Percentiles rank a stretch among this genome's conserved stretches.
Conservation (phyloP, 2,329 filamentous ascomycete species). For the Phoma herbarum region DNA sequence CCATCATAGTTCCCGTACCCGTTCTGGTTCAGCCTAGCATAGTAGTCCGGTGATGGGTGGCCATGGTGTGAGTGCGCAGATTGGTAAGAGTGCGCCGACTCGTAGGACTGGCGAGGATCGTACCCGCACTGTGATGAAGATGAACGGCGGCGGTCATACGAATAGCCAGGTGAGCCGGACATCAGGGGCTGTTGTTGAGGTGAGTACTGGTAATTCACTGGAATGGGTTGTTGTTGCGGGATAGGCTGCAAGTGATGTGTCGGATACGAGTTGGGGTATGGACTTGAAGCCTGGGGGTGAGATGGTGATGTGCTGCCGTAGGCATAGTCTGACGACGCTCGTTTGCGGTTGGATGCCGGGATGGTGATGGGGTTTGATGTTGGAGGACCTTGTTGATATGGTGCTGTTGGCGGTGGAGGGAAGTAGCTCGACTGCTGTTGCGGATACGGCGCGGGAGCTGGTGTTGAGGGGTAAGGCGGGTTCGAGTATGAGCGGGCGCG, state of each 20-base stretch:
- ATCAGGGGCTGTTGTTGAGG: not conserved
- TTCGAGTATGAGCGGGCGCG: conserved; percentile 17
- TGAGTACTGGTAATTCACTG: conserved; percentile 6
- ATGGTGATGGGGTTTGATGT: conserved; percentile 16
- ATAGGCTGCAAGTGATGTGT: conserved; percentile 17
- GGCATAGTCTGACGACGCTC: conserved; percentile 4
- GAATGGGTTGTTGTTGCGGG: conserved; percentile 21
- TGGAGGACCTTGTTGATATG: conserved; percentile 7
- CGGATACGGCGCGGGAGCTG: conserved; percentile 17
- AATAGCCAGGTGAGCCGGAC: not conserved
- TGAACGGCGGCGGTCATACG: conserved; percentile 8
- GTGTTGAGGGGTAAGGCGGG: conserved; percentile 29
- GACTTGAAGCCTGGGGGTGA: not conserved
- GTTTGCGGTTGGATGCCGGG: conserved; percentile 6
- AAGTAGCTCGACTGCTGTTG: conserved; percentile 21
- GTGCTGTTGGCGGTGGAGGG: conserved; percentile 14
- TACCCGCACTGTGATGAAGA: conserved; percentile 12
- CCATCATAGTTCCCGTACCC: not conserved
- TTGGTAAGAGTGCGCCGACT: conserved; percentile 13
- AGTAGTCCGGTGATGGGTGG: conserved; percentile 8
- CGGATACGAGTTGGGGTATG: conserved; percentile 9
- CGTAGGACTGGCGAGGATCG: conserved; percentile 8
- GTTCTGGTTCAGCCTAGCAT: not conserved
- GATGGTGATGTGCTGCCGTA: conserved; percentile 9
- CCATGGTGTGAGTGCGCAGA: conserved; percentile 4